A percentile compares a stretch with the other conserved stretches of the same genome.
phyloP scores from a whole-genome alignment of 768 basidiomycete genomes.

The Pleurotus pulmonarius region DNA sequence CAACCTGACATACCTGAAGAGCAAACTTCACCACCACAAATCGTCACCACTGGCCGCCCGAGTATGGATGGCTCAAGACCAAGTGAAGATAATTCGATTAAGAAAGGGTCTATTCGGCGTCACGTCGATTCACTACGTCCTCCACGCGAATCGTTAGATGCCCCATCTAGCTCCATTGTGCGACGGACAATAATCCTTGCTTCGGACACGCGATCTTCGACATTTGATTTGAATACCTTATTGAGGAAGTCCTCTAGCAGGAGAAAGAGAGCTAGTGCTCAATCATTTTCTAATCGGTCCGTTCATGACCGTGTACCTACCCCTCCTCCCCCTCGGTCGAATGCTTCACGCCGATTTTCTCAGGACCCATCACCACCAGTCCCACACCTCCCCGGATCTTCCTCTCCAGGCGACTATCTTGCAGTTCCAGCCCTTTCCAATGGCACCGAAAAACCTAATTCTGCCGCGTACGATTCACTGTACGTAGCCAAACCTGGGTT shows the following conservation, averaged over 20 bases:
- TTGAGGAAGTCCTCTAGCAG: conserved; percentile 55
- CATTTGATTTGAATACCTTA: conserved; percentile 50
- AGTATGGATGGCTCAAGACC: conserved; percentile 17
- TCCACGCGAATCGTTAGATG: conserved; percentile 34
- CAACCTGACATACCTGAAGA: conserved; percentile 26
- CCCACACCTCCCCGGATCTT: conserved; percentile 54
- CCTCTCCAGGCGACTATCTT: conserved; percentile 37
- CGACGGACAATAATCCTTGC: conserved; percentile 80
- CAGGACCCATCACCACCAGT: conserved; percentile 65
- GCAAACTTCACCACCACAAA: conserved; percentile 3
- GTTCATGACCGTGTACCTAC: conserved; percentile 81
- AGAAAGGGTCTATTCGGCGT: conserved; percentile 32
- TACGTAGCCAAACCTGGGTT: conserved; percentile 34
- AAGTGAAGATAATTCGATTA: conserved; percentile 25
- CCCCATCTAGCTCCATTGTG: conserved; percentile 48
- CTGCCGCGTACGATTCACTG: conserved; percentile 70
- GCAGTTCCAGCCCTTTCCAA: conserved; percentile 30
- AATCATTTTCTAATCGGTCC: conserved; percentile 63
- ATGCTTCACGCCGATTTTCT: conserved; percentile 57
- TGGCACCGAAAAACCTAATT: conserved; percentile 60
- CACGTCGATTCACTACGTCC: conserved; percentile 34
- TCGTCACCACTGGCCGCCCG: conserved; percentile 18
- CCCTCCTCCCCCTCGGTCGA: conserved; percentile 72
- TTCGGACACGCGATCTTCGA: conserved; percentile 57
- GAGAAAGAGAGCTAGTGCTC: conserved; percentile 59